Conservation (phyloP, 805 yeast species). For the Starmerella vaccinii region DNA sequence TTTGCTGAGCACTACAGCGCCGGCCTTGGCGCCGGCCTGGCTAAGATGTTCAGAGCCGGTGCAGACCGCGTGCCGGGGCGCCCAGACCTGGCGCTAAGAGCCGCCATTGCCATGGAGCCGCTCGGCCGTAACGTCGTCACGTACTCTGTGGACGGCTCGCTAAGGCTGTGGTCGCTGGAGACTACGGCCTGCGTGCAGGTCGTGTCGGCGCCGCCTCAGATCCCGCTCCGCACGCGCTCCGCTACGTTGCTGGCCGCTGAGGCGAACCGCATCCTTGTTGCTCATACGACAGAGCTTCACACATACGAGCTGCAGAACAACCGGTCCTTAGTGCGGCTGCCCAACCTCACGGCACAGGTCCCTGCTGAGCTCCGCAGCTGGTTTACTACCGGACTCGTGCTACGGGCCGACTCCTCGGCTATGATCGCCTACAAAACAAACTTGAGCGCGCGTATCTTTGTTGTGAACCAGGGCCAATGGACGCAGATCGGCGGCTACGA, state of each 20-base stretch:
- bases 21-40: constrained; percentile 7
- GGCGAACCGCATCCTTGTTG: constrained; percentile 9
- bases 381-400: constrained; percentile 16
- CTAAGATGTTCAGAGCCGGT: constrained; percentile 9
- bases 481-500: constrained; percentile 9
- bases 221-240: constrained; percentile 16
- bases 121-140: constrained; percentile 35
- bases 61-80: constrained; percentile 36
- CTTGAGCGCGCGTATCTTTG: constrained; percentile 13
- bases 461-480: constrained; percentile 8
- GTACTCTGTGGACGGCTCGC: constrained; percentile 42
- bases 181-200: constrained; percentile 28
- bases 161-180: constrained; percentile 52
- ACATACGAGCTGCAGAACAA: constrained; percentile 1
- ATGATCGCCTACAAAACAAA: constrained; percentile 20
- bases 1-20: constrained; percentile 21
- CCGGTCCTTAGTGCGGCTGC: background rate
- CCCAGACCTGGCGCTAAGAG: constrained; percentile 34
- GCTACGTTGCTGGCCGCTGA: constrained; percentile 10
- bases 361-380: constrained; percentile 13
- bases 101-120: constrained; percentile 32
- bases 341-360: background rate
- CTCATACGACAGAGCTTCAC: constrained; percentile 5
- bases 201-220: background rate
- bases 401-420: constrained; percentile 1